A percentile compares a stretch with the other conserved stretches of the same genome.
These are phyloP conservation scores for Serendipita indica DNA, from an alignment of 768 basidiomycete species.

Conservation along the genomic window DNA sequence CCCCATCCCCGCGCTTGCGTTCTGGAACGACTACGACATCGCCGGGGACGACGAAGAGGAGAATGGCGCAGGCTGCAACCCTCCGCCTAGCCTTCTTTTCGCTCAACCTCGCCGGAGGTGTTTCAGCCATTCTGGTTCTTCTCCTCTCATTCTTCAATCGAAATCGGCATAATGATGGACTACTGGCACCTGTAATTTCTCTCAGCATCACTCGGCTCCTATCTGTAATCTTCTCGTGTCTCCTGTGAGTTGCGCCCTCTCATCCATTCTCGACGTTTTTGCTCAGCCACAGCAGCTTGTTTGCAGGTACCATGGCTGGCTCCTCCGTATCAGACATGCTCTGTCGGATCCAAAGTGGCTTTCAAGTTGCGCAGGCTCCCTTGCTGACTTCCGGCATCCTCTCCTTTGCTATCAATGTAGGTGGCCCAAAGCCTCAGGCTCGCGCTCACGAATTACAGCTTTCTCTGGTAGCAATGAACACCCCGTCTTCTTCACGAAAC, in stretches of 20 bases:
- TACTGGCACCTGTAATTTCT: not conserved
- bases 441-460: not conserved
- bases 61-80: not conserved
- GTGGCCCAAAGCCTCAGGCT: not conserved
- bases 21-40: too few species aligned
- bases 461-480: too few species aligned
- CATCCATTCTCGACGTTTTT: not conserved
- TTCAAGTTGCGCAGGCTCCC: not conserved
- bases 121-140: not conserved
- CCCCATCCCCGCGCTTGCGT: too few species aligned
- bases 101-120: not conserved
- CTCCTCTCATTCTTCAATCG: not conserved
- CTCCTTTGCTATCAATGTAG: not conserved
- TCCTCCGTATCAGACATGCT: not conserved
- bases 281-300: not conserved
- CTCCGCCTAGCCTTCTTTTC: not conserved
- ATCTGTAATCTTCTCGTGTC: not conserved
- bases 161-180: not conserved
- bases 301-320: not conserved
- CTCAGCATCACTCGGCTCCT: not conserved
- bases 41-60: too few species aligned
- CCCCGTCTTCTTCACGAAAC: not conserved
- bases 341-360: not conserved
- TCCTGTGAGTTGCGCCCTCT: not conserved
- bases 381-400: not conserved